These are phyloP conservation scores for Saccharomycopsis capsularis DNA, from an alignment of 805 yeast species.

Conservation along the genomic window DNA sequence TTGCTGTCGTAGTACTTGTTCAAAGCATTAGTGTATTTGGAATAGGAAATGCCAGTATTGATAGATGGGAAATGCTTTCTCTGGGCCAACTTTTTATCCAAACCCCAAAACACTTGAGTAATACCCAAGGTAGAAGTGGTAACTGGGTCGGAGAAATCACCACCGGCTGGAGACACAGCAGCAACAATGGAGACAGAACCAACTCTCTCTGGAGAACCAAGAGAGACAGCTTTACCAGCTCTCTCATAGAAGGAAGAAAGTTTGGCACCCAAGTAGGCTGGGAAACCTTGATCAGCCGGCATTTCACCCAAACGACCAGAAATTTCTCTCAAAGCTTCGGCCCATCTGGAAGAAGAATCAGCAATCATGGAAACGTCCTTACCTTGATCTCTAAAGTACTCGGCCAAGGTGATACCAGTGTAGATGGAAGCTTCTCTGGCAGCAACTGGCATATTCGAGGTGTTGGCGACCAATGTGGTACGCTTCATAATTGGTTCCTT, in stretches of 20 bases:
- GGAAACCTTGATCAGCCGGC: constrained; percentile 99
- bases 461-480: constrained; percentile 96
- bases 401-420: constrained; percentile 98
- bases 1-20: constrained; percentile 76
- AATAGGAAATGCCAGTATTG: constrained; percentile 92
- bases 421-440: constrained; percentile 99
- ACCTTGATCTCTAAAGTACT: constrained; percentile 99
- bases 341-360: constrained; percentile 99
- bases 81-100: constrained; percentile 97
- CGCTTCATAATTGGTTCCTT: constrained; percentile 99
- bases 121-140: constrained; percentile 98
- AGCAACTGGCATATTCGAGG: constrained; percentile 99
- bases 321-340: constrained; percentile 98
- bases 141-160: constrained; percentile 99
- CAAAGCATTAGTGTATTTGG: constrained; percentile 88
- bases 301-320: constrained; percentile 99
- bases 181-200: constrained; percentile 99
- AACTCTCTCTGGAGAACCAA: constrained; percentile 93
- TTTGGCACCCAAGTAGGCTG: constrained; percentile 98
- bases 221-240: constrained; percentile 93
- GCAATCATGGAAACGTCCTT: constrained; percentile 99
- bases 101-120: constrained; percentile 99
- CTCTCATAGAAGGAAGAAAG: constrained; percentile 98
- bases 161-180: constrained; percentile 99
- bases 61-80: constrained; percentile 99